Evolutionary conservation across 768 basidiomycete species (phyloP), one percentile per base, ranked within the genome.

Genomic region (Pulveroboletus ravenelii): DNA sequence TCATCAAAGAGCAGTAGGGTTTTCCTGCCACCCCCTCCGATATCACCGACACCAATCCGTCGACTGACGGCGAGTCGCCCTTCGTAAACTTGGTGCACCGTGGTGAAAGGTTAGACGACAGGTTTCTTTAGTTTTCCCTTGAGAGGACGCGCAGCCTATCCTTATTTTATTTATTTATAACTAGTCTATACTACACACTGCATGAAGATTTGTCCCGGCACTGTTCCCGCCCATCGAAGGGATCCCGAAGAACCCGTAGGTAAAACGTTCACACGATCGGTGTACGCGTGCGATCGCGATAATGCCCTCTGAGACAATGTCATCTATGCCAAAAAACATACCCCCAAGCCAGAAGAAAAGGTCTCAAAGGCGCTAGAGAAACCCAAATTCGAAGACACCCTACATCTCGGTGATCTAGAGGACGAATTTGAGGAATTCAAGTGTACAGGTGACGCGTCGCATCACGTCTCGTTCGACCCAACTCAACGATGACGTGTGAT

Each of bases 381-480:
- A 41, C 69, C 74, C 51, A 67, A 74, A 48, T 74, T 75, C 34
- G 72, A 77, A 0, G 75, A 79, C 51, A 71, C 71, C 2, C 77
- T 78, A 41, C 82, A 87, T 62, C 79, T 95, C 0, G 90, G 93
- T 36, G 85, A 92, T n/a, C 73, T 97, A 7, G 93, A 97, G 63
- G 93, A 97, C 66, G 93, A 97, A 72, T 97, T 97, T 60, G 93
- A 95, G 64, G 93, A 94, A 62, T 95, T 95, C 67, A 72, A 81
- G 14, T 87, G 81, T 41, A 87, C 89, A 74, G 93, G 93, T 89
- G 51, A 66, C 41, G 7, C 2, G 38, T 6, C 20, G 38, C 20
- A 38, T 38, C 37, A 18, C 37, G 37, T 37, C 36, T 37, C 10
- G 36, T 6, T 18, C 36, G 17, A 18, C 9, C n/a, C n/a, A 4